Conservation (phyloP, 352 stramenopile genomes). For the Pythium phragmiticola region DNA sequence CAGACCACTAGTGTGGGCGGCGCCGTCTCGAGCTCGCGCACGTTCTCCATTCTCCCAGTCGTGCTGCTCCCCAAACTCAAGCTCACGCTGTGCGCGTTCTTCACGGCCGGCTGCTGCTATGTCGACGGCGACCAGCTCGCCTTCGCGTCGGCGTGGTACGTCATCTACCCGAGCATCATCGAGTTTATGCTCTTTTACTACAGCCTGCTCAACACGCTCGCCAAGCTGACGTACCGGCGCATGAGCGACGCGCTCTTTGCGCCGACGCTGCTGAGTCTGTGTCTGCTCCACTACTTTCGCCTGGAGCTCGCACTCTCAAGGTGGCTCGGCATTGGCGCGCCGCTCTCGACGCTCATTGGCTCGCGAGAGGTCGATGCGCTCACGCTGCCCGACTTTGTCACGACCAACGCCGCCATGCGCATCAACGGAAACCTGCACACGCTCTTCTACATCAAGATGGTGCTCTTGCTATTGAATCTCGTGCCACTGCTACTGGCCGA, state of each 20-base stretch:
- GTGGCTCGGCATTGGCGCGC: conserved; percentile 20
- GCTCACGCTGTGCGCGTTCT: conserved; percentile 15
- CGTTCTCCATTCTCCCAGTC: conserved; percentile 25
- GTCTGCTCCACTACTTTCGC: conserved; percentile 30
- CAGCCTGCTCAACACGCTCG: conserved; percentile 38
- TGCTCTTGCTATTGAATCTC: conserved; percentile 27
- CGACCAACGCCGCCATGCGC: conserved; percentile 26
- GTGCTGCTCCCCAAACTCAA: conserved; percentile 1
- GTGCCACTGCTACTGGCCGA: conserved; percentile 21
- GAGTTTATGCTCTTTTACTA: conserved; percentile 31
- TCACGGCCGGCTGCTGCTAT: background rate
- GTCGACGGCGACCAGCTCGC: conserved; percentile 31
- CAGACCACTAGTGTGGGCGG: conserved; percentile 20
- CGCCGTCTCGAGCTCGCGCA: conserved; percentile 11
- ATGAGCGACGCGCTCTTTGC: conserved; percentile 34
- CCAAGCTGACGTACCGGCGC: conserved; percentile 28
- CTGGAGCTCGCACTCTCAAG: conserved; percentile 12
- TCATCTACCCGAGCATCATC: conserved; percentile 32
- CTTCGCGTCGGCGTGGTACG: conserved; percentile 34
- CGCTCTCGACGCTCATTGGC: conserved; percentile 8
- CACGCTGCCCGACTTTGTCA: conserved; percentile 30
- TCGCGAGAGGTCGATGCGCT: conserved; percentile 28
- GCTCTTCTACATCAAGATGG: conserved; percentile 31
- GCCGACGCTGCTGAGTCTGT: conserved; percentile 32
- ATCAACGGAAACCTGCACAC: conserved; percentile 29